These are phyloP conservation scores for Knoxia roxburghii DNA, from an alignment of 257 asterid genomes.

Conservation along the genomic window DNA sequence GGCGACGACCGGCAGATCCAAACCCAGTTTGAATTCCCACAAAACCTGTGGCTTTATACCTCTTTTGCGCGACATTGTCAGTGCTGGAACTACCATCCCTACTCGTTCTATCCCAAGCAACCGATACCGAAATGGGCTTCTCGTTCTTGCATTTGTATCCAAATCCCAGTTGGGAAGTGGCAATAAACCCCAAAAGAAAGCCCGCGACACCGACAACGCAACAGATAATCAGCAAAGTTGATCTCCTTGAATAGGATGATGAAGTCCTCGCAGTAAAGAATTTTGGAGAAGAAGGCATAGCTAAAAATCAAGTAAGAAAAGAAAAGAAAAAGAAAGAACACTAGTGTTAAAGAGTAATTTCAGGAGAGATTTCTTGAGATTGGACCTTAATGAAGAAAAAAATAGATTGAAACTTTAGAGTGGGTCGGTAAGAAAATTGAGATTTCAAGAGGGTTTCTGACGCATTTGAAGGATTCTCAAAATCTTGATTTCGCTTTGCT, in stretches of 20 bases:
- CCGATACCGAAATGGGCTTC: conserved; percentile 66
- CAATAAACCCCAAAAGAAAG: conserved; percentile 45
- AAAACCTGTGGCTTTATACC: conserved; percentile 84
- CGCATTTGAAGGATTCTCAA: not conserved
- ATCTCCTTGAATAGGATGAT: conserved; percentile 35
- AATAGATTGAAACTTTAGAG: no score
- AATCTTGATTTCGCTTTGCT: not conserved
- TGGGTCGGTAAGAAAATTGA: not conserved
- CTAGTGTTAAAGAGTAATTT: not conserved
- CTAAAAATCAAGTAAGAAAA: not conserved
- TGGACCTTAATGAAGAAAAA: no score
- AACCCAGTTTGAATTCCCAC: conserved; percentile 97
- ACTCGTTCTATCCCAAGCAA: conserved; percentile 64
- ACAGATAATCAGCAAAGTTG: conserved; percentile 36
- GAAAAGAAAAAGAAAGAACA: not conserved
- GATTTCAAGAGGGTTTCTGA: not conserved
- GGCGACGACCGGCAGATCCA: conserved; percentile 70
- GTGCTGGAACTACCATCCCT: conserved; percentile 17
- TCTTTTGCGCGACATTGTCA: conserved; percentile 39
- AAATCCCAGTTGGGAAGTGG: conserved; percentile 37
- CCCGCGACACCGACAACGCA: conserved; percentile 51
- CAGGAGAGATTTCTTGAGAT: not conserved
- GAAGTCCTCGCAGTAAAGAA: conserved; percentile 57
- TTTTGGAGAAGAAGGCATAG: conserved; percentile 86
- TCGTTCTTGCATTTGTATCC: conserved; percentile 38